These are phyloP conservation scores for Acacia concinna DNA, from an alignment of 331 rosid genomes.

Conservation along the genomic window DNA sequence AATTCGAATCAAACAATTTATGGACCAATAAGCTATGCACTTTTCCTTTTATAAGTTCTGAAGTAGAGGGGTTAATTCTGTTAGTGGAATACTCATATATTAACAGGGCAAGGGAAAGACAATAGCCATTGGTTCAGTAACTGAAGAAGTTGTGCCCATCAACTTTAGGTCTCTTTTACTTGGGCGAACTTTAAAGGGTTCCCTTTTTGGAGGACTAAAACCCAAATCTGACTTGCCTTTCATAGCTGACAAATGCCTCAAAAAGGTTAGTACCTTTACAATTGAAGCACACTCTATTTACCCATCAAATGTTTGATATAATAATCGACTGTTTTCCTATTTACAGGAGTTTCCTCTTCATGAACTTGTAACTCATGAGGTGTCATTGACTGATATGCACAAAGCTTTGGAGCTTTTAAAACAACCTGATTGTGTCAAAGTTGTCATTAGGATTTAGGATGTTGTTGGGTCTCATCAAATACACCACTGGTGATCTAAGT, in stretches of 20 bases:
- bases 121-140: not conserved
- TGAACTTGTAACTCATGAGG: constrained; percentile 8
- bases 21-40: too few relatives aligned
- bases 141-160: not conserved
- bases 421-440: constrained; percentile 17
- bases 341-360: constrained; percentile 1
- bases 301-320: not conserved
- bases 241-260: not conserved
- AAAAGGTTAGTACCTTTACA: not conserved
- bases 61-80: not conserved
- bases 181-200: constrained; percentile 17
- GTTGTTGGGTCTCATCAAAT: too few relatives aligned
- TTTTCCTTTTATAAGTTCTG: too few relatives aligned
- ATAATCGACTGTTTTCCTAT: not conserved
- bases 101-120: constrained; percentile 19
- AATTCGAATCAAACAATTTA: too few relatives aligned
- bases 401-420: not conserved
- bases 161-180: not conserved
- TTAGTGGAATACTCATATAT: not conserved
- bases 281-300: not conserved
- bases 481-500: too few relatives aligned
- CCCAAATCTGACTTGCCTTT: not conserved
- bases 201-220: constrained; percentile 13
- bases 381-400: not conserved
- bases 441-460: not conserved